Evolutionary conservation across 768 basidiomycete genomes (phyloP), one percentile per base, ranked within the genome.

Genomic region (Podaxis rugospora): DNA sequence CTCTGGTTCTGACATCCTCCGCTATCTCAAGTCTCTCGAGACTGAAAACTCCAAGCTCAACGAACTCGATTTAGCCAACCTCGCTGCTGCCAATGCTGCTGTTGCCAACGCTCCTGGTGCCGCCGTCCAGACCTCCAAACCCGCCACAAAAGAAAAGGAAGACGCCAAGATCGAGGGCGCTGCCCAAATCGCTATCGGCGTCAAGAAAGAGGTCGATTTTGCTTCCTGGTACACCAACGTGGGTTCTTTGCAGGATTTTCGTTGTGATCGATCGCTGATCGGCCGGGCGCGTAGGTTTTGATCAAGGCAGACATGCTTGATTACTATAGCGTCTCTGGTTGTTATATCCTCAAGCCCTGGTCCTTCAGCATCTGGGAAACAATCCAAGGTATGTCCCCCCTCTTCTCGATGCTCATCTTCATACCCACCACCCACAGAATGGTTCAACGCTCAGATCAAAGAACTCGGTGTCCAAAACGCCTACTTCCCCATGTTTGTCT

Each of bases 401-500:
- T 62, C 23, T 14, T 9, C 21, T 28, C 21, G 11, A 35, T 6
- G 32, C 7, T 10, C 16, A 11, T 25, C 14, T 11, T 57, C 40
- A 18, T 47, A 52, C 37, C 54, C n/a, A 44, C 36, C 37, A 18
- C 21, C n/a, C 27, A 21, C 69, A 95, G 92, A 83, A 58, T 99
- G 95, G 94, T 98, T 98, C 80, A 91, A 99, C 73, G 75, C 76
- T 40, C 80, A 88, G 68, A 99, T 98, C 80, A 95, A 92, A 75
- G 90, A 90, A 65, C 83, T 98, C 70, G 97, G 89, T 50, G 96
- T 98, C 16, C 92, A 97, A 72, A 98, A 98, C 72, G 88, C 93
- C 3, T 99, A 98, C 71, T 99, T 99, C 83, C 97, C 97, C 2
- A 98, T 99, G 93, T 98, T 98, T 68, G 91, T 99, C 36, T 95